Percentiles rank a stretch among this genome's conserved stretches.
Conservation (phyloP, 352 stramenopile species). For the Globisporangium carolinianum region DNA sequence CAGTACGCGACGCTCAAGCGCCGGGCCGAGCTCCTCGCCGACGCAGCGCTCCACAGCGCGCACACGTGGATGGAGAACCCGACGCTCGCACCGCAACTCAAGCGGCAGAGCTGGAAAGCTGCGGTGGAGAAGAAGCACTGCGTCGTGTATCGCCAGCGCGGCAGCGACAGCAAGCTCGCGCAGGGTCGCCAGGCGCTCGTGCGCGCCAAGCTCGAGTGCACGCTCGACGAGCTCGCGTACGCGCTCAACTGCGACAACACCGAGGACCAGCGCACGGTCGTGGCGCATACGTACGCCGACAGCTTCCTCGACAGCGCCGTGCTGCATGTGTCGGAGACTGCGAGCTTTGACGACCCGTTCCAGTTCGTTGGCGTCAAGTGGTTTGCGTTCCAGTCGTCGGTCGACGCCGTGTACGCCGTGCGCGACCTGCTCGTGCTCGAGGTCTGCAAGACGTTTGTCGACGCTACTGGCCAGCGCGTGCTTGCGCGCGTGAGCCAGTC, state of each 20-base stretch:
- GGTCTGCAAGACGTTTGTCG: slow-evolving; percentile 47
- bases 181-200: slow-evolving; percentile 41
- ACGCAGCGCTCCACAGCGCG: slow-evolving; percentile 30
- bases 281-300: slow-evolving; percentile 63
- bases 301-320: slow-evolving; percentile 70
- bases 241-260: slow-evolving; percentile 55
- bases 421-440: slow-evolving; percentile 57
- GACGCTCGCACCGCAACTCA: slow-evolving; percentile 39
- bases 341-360: slow-evolving; percentile 46
- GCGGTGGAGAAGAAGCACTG: slow-evolving; percentile 68
- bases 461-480: slow-evolving; percentile 51
- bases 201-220: slow-evolving; percentile 60
- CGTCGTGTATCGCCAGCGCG: slow-evolving; percentile 51
- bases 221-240: slow-evolving; percentile 67
- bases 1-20: slow-evolving; percentile 25
- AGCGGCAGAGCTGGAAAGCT: slow-evolving; percentile 58
- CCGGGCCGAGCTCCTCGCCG: slow-evolving; percentile 27
- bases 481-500: slow-evolving; percentile 56
- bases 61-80: slow-evolving; percentile 72
- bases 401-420: slow-evolving; percentile 64
- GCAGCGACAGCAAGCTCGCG: slow-evolving; percentile 31
- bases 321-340: slow-evolving; percentile 47
- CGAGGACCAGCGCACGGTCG: slow-evolving; percentile 47
- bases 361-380: slow-evolving; percentile 74
- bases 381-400: slow-evolving; percentile 56